These are phyloP conservation scores for Penicillium sp. DNA, from an alignment of 2,329 filamentous ascomycete genomes.

Conservation along the genomic window DNA sequence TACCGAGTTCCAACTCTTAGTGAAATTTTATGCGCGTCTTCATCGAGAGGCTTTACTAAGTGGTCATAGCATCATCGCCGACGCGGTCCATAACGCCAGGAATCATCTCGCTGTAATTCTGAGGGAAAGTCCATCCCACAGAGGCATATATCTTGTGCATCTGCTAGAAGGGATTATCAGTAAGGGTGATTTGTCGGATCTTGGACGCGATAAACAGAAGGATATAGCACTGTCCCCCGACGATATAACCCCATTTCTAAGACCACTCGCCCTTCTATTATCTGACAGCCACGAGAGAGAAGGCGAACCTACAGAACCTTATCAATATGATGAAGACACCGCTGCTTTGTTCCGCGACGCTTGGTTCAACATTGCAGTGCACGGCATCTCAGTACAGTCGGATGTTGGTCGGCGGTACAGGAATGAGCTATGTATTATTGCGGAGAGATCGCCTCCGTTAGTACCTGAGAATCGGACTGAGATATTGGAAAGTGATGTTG, in stretches of 20 bases:
- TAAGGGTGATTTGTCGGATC: conserved; percentile 78
- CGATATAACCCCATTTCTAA: conserved; percentile 83
- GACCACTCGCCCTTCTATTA: conserved; percentile 81
- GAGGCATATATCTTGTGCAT: conserved; percentile 77
- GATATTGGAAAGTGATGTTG: conserved; percentile 91
- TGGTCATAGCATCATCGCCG: conserved; percentile 62
- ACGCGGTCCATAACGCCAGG: conserved; percentile 76
- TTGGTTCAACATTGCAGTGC: conserved; percentile 97
- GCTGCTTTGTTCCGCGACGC: conserved; percentile 77
- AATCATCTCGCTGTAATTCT: conserved; percentile 71
- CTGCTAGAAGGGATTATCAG: conserved; percentile 83
- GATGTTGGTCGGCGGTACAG: conserved; percentile 68
- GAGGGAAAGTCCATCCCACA: conserved; percentile 65
- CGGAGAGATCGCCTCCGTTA: conserved; percentile 79
- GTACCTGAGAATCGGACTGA: conserved; percentile 86
- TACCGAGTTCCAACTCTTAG: conserved; percentile 76
- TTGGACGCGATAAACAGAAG: conserved; percentile 67
- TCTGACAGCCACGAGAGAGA: conserved; percentile 41
- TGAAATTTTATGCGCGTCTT: conserved; percentile 77
- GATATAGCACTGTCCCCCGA: conserved; percentile 78
- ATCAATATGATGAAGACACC: conserved; percentile 60
- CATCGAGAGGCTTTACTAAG: conserved; percentile 69
- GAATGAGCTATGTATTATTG: conserved; percentile 76
- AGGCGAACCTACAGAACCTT: conserved; percentile 26
- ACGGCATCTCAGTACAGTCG: conserved; percentile 77